Conservation (phyloP, 2,329 filamentous ascomycete genomes). For the Ramularia collo-cygni region DNA sequence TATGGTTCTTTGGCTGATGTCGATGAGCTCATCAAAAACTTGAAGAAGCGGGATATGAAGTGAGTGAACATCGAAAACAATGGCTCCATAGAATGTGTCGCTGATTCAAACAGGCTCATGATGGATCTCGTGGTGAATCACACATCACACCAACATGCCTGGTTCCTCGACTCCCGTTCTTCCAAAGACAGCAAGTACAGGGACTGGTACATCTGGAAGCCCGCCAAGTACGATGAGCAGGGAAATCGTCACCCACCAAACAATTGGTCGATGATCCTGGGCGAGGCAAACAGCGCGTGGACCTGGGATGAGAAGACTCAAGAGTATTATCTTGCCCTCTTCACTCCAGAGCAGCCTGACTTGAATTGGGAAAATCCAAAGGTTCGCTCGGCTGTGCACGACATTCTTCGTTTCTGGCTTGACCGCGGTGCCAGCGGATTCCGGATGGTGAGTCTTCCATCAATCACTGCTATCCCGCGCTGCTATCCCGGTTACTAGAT, state of each 20-base stretch:
- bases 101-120: slow-evolving; percentile 28
- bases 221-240: slow-evolving; percentile 46
- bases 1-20: slow-evolving; percentile 44
- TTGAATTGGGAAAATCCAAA: slow-evolving; percentile 44
- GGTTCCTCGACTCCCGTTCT: slow-evolving; percentile 51
- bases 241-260: slow-evolving; percentile 54
- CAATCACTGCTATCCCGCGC: too few relatives aligned
- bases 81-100: too few relatives aligned
- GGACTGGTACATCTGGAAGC: slow-evolving; percentile 62
- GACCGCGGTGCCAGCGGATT: slow-evolving; percentile 40
- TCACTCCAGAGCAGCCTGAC: slow-evolving; percentile 42
- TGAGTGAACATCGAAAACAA: too few relatives aligned
- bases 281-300: slow-evolving; percentile 36
- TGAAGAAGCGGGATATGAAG: slow-evolving; percentile 42
- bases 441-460: too few relatives aligned
- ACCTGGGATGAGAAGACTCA: slow-evolving; percentile 41
- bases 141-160: slow-evolving; percentile 43
- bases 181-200: slow-evolving; percentile 47
- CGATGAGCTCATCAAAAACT: slow-evolving; percentile 37
- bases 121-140: slow-evolving; percentile 38
- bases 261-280: slow-evolving; percentile 40
- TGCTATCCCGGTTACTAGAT: too few relatives aligned
- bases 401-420: slow-evolving; percentile 44
- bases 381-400: slow-evolving; percentile 40
- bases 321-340: slow-evolving; percentile 43